phyloP scores from a whole-genome alignment of 2,329 filamentous ascomycete species.

The Fusarium graminum region DNA sequence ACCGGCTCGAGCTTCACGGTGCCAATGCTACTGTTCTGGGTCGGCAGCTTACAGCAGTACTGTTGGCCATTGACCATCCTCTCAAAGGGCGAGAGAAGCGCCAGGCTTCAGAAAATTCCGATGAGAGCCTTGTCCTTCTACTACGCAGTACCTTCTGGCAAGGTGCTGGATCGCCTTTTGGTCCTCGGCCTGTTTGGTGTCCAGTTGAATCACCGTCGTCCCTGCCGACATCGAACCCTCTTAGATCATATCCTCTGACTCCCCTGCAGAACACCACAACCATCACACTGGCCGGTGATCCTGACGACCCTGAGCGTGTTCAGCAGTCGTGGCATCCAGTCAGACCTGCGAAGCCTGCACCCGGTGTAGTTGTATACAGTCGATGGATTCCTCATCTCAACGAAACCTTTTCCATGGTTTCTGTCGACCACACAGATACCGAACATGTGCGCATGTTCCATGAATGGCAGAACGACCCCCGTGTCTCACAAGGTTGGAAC shows the following conservation, averaged over 20 bases:
- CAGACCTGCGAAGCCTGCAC: conserved; percentile 77
- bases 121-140: conserved; percentile 57
- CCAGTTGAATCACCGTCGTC: conserved; percentile 59
- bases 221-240: conserved; percentile 53
- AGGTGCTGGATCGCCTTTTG: conserved; percentile 75
- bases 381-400: conserved; percentile 81
- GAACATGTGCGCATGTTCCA: conserved; percentile 79
- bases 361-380: conserved; percentile 79
- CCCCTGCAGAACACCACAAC: conserved; percentile 62
- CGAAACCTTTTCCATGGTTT: conserved; percentile 83
- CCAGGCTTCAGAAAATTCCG: conserved; percentile 38
- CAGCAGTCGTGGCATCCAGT: conserved; percentile 76
- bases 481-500: conserved; percentile 84
- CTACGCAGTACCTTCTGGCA: conserved; percentile 75
- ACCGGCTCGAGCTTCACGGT: conserved; percentile 63
- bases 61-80: conserved; percentile 65
- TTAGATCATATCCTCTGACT: conserved; percentile 63
- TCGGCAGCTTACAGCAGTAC: conserved; percentile 60
- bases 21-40: conserved; percentile 52
- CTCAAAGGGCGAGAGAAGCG: conserved; percentile 52
- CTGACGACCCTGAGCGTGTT: conserved; percentile 56
- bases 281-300: conserved; percentile 56
- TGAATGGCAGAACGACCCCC: conserved; percentile 85
- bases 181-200: conserved; percentile 72
- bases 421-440: conserved; percentile 73